phyloP scores from a whole-genome alignment of 148 eudicot genomes.

The Polygonum maritimum region DNA sequence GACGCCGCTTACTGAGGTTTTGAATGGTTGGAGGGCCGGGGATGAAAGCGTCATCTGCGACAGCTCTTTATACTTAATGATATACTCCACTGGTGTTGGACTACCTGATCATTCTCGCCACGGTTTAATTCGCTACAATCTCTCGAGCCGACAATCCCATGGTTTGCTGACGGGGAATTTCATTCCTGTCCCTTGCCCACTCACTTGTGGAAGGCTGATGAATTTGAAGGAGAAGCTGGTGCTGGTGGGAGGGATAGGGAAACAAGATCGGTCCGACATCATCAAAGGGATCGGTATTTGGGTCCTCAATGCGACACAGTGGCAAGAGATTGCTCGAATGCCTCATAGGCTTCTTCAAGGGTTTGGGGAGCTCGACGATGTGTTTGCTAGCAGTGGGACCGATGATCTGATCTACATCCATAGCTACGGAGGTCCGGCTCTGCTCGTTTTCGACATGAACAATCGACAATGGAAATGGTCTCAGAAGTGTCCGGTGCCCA shows the following conservation, averaged over 20 bases:
- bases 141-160: conserved; percentile 29
- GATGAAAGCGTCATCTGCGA: conserved; percentile 74
- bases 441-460: conserved; percentile 67
- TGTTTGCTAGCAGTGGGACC: conserved; percentile 83
- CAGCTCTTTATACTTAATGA: conserved; percentile 66
- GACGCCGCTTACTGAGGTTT: conserved; percentile 42
- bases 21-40: conserved; percentile 81
- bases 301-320: conserved; percentile 57
- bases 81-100: conserved; percentile 61
- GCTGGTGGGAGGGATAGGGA: conserved; percentile 93
- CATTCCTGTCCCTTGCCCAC: conserved; percentile 63
- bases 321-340: conserved; percentile 79
- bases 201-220: conserved; percentile 92
- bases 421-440: conserved; percentile 83
- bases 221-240: conserved; percentile 73
- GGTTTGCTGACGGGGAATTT: conserved; percentile 40
- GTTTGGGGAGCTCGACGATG: conserved; percentile 92
- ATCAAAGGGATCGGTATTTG: conserved; percentile 94
- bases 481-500: conserved; percentile 76
- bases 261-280: conserved; percentile 66
- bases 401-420: conserved; percentile 75
- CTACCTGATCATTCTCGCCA: conserved; percentile 44
- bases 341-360: conserved; percentile 86
- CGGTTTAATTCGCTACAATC: conserved; percentile 51
- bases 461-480: conserved; percentile 82